Evolutionary conservation across 805 yeast genomes (phyloP), one percentile per base, ranked within the genome.

Genomic region (Ogataea degrootiae): DNA sequence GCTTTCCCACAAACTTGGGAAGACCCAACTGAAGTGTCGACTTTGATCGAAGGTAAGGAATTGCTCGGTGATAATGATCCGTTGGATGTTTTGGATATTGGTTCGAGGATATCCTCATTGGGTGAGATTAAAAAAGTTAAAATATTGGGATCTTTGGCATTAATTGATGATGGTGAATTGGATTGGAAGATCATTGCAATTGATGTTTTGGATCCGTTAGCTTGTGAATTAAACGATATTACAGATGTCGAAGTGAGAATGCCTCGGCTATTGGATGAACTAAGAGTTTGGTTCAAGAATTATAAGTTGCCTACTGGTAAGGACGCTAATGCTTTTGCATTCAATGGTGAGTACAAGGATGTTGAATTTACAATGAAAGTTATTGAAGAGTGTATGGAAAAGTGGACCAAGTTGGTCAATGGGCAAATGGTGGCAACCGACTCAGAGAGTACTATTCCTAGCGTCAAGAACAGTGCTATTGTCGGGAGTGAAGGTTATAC

Each of bases 1-100:
- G 92, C 95, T 3, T 73, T 87, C 57, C 91, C 96, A 16, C 96
- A 87, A 71, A 92, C 98, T 4, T 92, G 98, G 98, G 99, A 92
- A 69, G 96, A 94, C 63, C 95, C 96, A n/a, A 79, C 83, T 49
- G 72, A 71, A 44, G 60, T 55, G 46, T 73, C 66, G 44, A 57
- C 69, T 57, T 47, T 68, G 31, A 75, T 65, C 50, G 71, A 78
- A 49, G 53, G 56, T 22, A 59, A 60, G 6, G 67, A 66, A 4
- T 66, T 77, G 34, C 68, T 69, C 51, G 99, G 99, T 51, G 99
- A 92, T 70, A 87, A 89, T 62, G 99, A 92, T 68, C 99, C 99
- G 4, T 71, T 92, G 52, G 99, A 92, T 62, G 91, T 91, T 41
- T 83, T 96, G 62, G 99, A 92, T 61, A 88, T 92, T 49, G 96